A percentile compares a stretch with the other conserved stretches of the same genome.
phyloP scores from a whole-genome alignment of 148 eudicot genomes.

The Silene latifolia region DNA sequence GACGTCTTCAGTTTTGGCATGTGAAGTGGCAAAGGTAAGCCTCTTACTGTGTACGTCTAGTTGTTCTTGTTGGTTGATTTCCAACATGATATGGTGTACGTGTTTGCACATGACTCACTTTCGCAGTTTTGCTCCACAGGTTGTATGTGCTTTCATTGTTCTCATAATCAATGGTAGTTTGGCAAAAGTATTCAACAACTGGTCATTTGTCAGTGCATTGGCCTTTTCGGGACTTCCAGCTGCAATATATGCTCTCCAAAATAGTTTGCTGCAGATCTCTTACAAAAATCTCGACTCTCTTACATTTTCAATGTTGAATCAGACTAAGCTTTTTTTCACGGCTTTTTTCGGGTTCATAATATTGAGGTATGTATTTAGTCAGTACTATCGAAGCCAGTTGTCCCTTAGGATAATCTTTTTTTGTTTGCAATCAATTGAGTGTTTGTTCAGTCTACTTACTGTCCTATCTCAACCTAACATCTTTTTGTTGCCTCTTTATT shows the following conservation, averaged over 20 bases:
- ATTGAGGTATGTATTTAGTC: constrained; percentile 49
- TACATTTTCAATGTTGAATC: constrained; percentile 93
- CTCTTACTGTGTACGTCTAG: neutral
- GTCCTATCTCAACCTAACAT: neutral
- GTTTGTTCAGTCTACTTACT: neutral
- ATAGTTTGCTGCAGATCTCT: constrained; percentile 94
- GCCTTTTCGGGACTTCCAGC: constrained; percentile 93
- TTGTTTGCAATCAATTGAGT: neutral
- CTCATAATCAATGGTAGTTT: constrained; percentile 72
- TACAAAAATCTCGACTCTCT: constrained; percentile 92
- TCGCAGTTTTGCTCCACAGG: constrained; percentile 36
- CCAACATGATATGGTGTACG: neutral
- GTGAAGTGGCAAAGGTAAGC: constrained; percentile 80
- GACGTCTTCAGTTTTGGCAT: constrained; percentile 80
- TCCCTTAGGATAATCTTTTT: neutral
- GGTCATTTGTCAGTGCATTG: constrained; percentile 78
- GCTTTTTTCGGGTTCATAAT: constrained; percentile 83
- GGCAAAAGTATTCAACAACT: constrained; percentile 60
- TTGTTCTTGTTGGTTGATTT: constrained; percentile 1
- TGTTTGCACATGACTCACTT: neutral
- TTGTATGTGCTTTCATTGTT: constrained; percentile 63
- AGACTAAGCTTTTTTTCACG: constrained; percentile 86
- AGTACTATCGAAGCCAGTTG: neutral
- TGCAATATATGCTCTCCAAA: constrained; percentile 91
- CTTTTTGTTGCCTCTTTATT: neutral